phyloP scores from a whole-genome alignment of 176 grass and related monocot genomes.

The Areca catechu region DNA sequence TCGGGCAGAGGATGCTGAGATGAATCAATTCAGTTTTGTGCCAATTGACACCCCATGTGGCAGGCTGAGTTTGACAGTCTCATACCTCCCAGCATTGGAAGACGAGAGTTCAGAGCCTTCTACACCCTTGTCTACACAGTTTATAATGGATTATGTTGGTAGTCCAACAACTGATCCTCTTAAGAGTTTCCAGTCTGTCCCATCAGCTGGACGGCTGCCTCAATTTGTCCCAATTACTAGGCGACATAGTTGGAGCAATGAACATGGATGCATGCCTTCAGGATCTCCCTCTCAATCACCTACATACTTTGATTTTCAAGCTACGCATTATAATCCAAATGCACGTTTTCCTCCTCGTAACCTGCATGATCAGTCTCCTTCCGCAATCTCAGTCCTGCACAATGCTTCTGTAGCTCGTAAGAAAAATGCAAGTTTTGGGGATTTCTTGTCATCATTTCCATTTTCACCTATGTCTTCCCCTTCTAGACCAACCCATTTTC shows the following conservation, averaged over 20 bases:
- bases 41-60: slow-evolving; percentile 71
- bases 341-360: neutral
- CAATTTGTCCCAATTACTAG: slow-evolving; percentile 30
- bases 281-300: slow-evolving; percentile 25
- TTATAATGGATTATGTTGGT: slow-evolving; percentile 80
- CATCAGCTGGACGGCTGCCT: slow-evolving; percentile 32
- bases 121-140: slow-evolving; percentile 30
- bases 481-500: slow-evolving; percentile 20
- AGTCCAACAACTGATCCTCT: slow-evolving; percentile 60
- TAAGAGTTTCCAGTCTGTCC: slow-evolving; percentile 48
- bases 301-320: slow-evolving; percentile 15
- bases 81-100: slow-evolving; percentile 56
- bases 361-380: slow-evolving; percentile 17
- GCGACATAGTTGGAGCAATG: slow-evolving; percentile 66
- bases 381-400: slow-evolving; percentile 21
- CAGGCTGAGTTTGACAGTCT: slow-evolving; percentile 58
- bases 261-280: slow-evolving; percentile 28
- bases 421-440: slow-evolving; percentile 32
- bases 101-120: slow-evolving; percentile 29
- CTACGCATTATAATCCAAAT: slow-evolving; percentile 7
- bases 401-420: slow-evolving; percentile 24
- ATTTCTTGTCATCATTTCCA: slow-evolving; percentile 20
- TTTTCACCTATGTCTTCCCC: slow-evolving; percentile 30
- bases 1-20: slow-evolving; percentile 53
- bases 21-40: slow-evolving; percentile 54